These are phyloP conservation scores for Penicillium pancosmium DNA, from an alignment of 495 filamentous ascomycete genomes.

Conservation along the genomic window DNA sequence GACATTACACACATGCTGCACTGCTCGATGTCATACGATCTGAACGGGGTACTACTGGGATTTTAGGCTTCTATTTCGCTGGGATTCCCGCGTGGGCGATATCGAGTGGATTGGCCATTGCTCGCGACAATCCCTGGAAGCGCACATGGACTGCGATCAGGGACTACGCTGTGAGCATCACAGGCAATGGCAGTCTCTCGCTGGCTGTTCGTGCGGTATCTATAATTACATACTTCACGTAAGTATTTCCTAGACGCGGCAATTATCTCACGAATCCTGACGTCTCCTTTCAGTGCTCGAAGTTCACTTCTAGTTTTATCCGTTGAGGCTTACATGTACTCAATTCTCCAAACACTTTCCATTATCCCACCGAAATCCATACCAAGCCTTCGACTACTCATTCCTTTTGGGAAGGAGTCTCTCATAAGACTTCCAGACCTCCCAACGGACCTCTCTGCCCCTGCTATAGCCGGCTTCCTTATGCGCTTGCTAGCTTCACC, in stretches of 20 bases:
- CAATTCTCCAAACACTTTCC: slow-evolving; percentile 51
- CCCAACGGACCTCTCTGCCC: slow-evolving; percentile 34
- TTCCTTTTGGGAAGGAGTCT: slow-evolving; percentile 42
- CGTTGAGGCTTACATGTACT: slow-evolving; percentile 51
- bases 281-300: slow-evolving; percentile 33
- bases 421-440: slow-evolving; percentile 37
- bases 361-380: slow-evolving; percentile 40
- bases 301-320: slow-evolving; percentile 42
- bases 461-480: slow-evolving; percentile 30
- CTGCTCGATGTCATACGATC: slow-evolving; percentile 40
- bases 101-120: slow-evolving; percentile 43
- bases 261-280: not conserved
- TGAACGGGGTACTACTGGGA: slow-evolving; percentile 39
- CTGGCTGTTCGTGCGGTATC: slow-evolving; percentile 34
- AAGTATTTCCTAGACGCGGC: slow-evolving; percentile 13
- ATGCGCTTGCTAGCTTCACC: slow-evolving; percentile 37
- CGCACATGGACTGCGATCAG: slow-evolving; percentile 35
- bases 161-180: slow-evolving; percentile 28
- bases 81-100: slow-evolving; percentile 50
- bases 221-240: slow-evolving; percentile 38
- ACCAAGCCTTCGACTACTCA: slow-evolving; percentile 31
- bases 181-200: slow-evolving; percentile 27
- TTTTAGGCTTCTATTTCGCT: slow-evolving; percentile 46
- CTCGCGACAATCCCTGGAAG: slow-evolving; percentile 43
- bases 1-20: slow-evolving; percentile 43